A percentile compares a stretch with the other conserved stretches of the same genome.
Conservation (phyloP, 495 filamentous ascomycete genomes). For the Penicillium arizonense region DNA sequence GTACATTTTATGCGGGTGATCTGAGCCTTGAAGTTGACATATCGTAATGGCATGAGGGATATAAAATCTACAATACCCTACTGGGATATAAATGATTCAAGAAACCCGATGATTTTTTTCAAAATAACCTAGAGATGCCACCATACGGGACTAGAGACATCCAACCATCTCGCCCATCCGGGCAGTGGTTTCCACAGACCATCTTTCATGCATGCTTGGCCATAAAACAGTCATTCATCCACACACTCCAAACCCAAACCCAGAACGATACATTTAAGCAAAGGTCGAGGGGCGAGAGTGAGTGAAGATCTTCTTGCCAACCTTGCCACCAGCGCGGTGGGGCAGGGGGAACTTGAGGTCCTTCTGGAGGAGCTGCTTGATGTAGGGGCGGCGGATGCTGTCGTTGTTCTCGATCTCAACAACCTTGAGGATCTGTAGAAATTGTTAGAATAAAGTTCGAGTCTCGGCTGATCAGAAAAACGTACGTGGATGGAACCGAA, state of each 20-base stretch:
- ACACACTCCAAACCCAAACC: conserved; percentile 41
- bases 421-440: conserved; percentile 86
- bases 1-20: no score
- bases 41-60: no score
- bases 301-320: conserved; percentile 84
- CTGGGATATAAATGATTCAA: conserved; percentile 18
- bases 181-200: conserved; percentile 40
- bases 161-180: conserved; percentile 41
- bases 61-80: neutral
- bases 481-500: conserved; percentile 97
- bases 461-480: conserved; percentile 8
- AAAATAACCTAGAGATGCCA: conserved; percentile 43
- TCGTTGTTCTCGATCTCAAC: conserved; percentile 92
- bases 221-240: conserved; percentile 50
- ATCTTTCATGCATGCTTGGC: conserved; percentile 50
- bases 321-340: conserved; percentile 78
- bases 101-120: conserved; percentile 43
- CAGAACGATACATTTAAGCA: conserved; percentile 49
- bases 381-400: conserved; percentile 95
- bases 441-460: conserved; percentile 26
- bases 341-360: conserved; percentile 97
- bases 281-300: conserved; percentile 92
- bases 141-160: conserved; percentile 49
- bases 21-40: no score
- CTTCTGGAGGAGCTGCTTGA: conserved; percentile 96